phyloP scores from a whole-genome alignment of 1,284 basidiomycete genomes.

The Leccinum holopus region DNA sequence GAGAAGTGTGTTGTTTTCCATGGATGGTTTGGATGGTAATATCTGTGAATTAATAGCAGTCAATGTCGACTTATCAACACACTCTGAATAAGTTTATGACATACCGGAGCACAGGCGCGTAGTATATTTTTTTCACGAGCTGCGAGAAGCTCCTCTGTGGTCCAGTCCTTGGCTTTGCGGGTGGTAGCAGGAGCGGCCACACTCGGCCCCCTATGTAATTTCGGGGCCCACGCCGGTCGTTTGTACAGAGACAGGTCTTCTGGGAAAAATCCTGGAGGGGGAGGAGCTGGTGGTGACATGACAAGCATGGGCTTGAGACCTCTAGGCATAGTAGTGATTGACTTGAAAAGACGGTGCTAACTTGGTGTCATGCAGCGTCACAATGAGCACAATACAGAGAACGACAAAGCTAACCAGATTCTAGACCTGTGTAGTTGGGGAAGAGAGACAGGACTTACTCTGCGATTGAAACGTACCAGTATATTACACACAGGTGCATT shows the following conservation, averaged over 20 bases:
- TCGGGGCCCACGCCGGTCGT: not conserved
- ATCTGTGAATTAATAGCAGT: not conserved
- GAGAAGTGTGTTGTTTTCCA: not conserved
- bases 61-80: not conserved
- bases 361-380: no score
- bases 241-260: constrained; percentile 6
- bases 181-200: not conserved
- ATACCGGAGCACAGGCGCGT: constrained; percentile 4
- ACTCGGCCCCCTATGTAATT: not conserved
- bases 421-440: no score
- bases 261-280: constrained; percentile 7
- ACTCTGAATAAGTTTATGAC: not conserved
- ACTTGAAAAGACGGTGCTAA: not conserved
- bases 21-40: not conserved
- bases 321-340: not conserved
- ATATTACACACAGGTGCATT: no score
- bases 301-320: not conserved
- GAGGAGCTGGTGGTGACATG: not conserved
- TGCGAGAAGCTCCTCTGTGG: not conserved
- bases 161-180: not conserved
- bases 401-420: no score
- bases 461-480: no score
- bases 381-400: no score
- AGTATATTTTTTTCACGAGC: not conserved
- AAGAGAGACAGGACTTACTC: no score